Conservation (phyloP, 2,329 filamentous ascomycete genomes). For the Curvularia spicifera region DNA sequence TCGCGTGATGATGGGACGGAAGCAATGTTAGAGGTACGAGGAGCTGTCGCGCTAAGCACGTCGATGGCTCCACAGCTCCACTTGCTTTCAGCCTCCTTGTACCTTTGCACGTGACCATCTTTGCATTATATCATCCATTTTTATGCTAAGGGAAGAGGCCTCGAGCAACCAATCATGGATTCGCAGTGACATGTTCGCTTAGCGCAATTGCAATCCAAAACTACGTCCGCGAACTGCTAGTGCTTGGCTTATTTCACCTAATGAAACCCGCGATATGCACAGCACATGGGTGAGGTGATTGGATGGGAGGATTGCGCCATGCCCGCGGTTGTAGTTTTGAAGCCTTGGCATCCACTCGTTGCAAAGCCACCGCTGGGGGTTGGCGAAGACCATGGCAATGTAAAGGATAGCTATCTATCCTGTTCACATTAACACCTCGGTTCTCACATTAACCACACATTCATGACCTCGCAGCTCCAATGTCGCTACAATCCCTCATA, state of each 20-base stretch:
- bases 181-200: conserved; percentile 4
- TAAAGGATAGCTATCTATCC: neutral
- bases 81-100: neutral
- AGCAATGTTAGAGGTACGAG: neutral
- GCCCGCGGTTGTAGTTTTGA: neutral
- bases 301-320: neutral
- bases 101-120: neutral
- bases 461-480: neutral
- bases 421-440: neutral
- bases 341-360: neutral
- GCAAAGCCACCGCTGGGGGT: neutral
- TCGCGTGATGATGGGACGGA: neutral
- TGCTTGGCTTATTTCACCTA: conserved; percentile 4
- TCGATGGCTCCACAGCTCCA: conserved; percentile 3
- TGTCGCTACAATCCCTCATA: conserved; percentile 32
- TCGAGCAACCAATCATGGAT: conserved; percentile 1
- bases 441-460: neutral
- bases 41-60: conserved; percentile 5
- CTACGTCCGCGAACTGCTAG: neutral
- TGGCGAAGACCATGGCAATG: neutral
- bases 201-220: neutral
- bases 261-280: conserved; percentile 5
- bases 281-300: conserved; percentile 15
- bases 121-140: neutral
- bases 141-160: neutral